A percentile compares a stretch with the other conserved stretches of the same genome.
Evolutionary conservation across 495 filamentous ascomycete genomes (phyloP).

Genomic region (Penicillium argentinense): DNA sequence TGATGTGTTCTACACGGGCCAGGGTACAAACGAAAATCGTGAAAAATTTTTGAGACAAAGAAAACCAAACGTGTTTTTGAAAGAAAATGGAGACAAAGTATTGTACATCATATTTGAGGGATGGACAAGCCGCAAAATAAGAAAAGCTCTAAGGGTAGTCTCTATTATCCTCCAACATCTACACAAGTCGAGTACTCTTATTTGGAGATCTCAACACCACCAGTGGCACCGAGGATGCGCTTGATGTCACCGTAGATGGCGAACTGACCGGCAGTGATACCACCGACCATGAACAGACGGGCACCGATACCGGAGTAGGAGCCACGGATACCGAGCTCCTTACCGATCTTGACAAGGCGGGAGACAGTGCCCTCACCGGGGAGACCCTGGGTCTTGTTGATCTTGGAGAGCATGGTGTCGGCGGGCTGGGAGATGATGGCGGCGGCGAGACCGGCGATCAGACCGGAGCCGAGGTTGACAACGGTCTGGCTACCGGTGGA

Average conservation of each 20-base stretch:
- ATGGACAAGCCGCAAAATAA: conserved; percentile 32
- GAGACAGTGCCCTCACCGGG: conserved; percentile 91
- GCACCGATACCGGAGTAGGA: conserved; percentile 91
- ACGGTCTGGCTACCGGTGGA: conserved; percentile 75
- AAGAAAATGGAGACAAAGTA: conserved; percentile 36
- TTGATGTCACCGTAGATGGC: conserved; percentile 83
- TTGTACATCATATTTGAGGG: conserved; percentile 31
- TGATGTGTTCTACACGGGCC: too few species aligned
- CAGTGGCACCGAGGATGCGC: conserved; percentile 61
- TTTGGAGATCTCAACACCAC: conserved; percentile 77
- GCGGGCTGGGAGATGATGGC: conserved; percentile 96
- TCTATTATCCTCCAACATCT: conserved; percentile 36
- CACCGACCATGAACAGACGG: conserved; percentile 59
- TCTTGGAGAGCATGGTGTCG: conserved; percentile 99
- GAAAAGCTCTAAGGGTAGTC: conserved; percentile 34
- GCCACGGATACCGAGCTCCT: conserved; percentile 88
- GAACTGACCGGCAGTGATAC: conserved; percentile 89
- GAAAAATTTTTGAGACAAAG: conserved; percentile 13
- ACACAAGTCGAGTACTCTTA: conserved; percentile 29
- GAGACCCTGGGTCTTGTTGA: conserved; percentile 98
- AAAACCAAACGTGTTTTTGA: conserved; percentile 30
- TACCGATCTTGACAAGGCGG: conserved; percentile 93
- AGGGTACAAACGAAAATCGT: too few species aligned
- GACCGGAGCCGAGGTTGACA: conserved; percentile 93
- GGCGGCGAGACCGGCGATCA: conserved; percentile 96